Evolutionary conservation across 1,139 yeast species (phyloP).

Genomic region (Saccharomyces uvarum): DNA sequence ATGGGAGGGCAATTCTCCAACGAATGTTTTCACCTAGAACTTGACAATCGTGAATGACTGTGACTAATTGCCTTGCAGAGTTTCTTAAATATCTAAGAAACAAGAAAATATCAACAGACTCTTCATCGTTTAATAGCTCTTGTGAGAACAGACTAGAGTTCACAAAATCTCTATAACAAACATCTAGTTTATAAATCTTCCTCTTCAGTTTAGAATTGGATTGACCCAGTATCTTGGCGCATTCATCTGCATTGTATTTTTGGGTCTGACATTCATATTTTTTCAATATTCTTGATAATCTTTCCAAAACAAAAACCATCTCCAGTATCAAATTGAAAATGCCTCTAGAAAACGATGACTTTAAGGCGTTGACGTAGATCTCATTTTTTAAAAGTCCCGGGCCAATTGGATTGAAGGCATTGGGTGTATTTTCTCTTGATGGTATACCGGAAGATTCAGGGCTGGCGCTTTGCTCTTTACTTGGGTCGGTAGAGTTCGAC

Average conservation of each 20-base stretch:
- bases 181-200: slow-evolving; percentile 31
- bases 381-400: slow-evolving; percentile 4
- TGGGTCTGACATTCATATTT: slow-evolving; percentile 7
- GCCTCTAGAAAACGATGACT: slow-evolving; percentile 31
- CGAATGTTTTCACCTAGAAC: slow-evolving; percentile 19
- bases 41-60: slow-evolving; percentile 17
- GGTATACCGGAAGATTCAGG: slow-evolving; percentile 27
- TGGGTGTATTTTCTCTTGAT: slow-evolving; percentile 4
- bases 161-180: slow-evolving; percentile 32
- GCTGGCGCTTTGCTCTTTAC: slow-evolving; percentile 10
- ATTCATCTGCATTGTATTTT: slow-evolving; percentile 4
- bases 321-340: slow-evolving; percentile 27
- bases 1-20: slow-evolving; percentile 34
- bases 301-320: slow-evolving; percentile 29
- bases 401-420: slow-evolving; percentile 6
- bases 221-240: slow-evolving; percentile 10
- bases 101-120: slow-evolving; percentile 33
- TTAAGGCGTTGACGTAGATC: slow-evolving; percentile 27
- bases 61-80: slow-evolving; percentile 31
- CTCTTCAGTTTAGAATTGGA: slow-evolving; percentile 19
- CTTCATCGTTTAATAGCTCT: slow-evolving; percentile 31
- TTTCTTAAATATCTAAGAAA: slow-evolving; percentile 35
- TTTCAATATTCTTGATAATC: slow-evolving; percentile 20
- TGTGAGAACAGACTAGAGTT: slow-evolving; percentile 31
- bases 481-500: slow-evolving; percentile 2